phyloP scores from a whole-genome alignment of 148 eudicot species.

The Oxyria digyna region DNA sequence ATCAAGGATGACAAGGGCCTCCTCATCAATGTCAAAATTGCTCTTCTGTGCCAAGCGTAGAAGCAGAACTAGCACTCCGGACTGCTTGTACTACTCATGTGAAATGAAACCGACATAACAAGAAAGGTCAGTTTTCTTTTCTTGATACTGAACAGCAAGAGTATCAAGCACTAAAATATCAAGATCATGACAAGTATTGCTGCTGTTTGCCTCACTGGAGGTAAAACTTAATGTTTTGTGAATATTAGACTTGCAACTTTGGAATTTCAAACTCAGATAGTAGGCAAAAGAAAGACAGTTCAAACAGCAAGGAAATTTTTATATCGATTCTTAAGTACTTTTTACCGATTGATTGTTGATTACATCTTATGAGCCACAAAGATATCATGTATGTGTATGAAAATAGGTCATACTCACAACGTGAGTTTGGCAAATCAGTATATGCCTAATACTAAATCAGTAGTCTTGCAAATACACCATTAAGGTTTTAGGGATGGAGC shows the following conservation, averaged over 20 bases:
- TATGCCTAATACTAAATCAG: not conserved
- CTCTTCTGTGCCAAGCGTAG: constrained; percentile 60
- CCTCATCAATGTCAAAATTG: constrained; percentile 39
- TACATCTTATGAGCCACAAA: not conserved
- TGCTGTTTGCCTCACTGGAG: not conserved
- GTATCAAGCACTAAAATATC: not conserved
- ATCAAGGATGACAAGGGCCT: constrained; percentile 60
- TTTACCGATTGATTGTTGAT: not conserved
- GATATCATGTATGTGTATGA: too few relatives aligned
- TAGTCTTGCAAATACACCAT: not conserved
- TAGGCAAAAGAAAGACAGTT: not conserved
- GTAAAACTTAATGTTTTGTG: not conserved
- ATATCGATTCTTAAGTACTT: too few relatives aligned
- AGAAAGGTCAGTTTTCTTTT: not conserved
- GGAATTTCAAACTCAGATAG: not conserved
- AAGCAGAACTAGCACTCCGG: constrained; percentile 71
- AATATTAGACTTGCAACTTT: not conserved
- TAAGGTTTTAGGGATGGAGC: not conserved
- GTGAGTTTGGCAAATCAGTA: too few relatives aligned
- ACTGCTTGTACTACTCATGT: constrained; percentile 51
- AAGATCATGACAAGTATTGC: not conserved
- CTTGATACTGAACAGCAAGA: not conserved
- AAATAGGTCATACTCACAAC: too few relatives aligned
- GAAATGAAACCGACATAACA: not conserved
- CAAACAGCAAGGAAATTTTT: not conserved